phyloP scores from a whole-genome alignment of 305 asterid genomes.

The Solanum hybrid region DNA sequence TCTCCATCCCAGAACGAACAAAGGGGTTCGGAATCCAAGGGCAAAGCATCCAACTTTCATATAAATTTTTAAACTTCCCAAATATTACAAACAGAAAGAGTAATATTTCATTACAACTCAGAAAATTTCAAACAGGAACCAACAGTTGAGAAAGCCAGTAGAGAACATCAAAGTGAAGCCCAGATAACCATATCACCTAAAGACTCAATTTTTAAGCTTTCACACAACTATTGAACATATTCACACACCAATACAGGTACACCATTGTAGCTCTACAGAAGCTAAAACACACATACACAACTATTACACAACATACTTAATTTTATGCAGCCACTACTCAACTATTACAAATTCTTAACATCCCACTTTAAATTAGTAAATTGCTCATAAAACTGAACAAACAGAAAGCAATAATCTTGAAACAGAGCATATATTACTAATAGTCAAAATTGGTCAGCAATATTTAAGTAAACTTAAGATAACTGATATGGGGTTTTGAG shows the following conservation, averaged over 20 bases:
- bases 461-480: not conserved
- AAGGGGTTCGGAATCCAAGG: not conserved
- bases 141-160: not conserved
- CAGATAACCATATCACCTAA: not conserved
- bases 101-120: not conserved
- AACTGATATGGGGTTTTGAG: not conserved
- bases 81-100: not conserved
- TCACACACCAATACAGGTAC: not conserved
- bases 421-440: not conserved
- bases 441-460: not conserved
- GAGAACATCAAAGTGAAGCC: not conserved
- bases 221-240: not conserved
- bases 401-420: not conserved
- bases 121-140: not conserved
- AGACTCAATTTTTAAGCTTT: not conserved
- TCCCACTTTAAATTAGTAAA: not conserved
- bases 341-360: not conserved
- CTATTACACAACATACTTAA: too few species aligned
- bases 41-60: not conserved
- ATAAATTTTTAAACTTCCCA: not conserved
- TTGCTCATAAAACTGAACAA: not conserved
- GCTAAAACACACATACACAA: not conserved
- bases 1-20: not conserved
- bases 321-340: not conserved
- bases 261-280: not conserved